Percentiles rank a stretch among this genome's conserved stretches.
phyloP scores from a whole-genome alignment of 768 basidiomycete species.

The Suillus variegatus region DNA sequence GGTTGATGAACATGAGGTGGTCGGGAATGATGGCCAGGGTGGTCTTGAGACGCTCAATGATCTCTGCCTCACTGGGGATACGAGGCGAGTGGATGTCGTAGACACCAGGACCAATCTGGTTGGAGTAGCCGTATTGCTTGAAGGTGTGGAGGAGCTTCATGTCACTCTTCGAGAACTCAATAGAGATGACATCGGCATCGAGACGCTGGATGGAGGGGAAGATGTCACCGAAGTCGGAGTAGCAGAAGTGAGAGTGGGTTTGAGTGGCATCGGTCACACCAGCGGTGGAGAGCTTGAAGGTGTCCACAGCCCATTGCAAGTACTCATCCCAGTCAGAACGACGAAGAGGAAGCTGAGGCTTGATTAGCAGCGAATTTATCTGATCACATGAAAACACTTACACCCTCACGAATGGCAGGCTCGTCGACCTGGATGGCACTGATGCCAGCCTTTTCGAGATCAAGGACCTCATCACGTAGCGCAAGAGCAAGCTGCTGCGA shows the following conservation, averaged over 20 bases:
- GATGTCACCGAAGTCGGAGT: slow-evolving; percentile 98
- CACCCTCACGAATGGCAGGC: slow-evolving; percentile 98
- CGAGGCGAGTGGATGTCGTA: slow-evolving; percentile 99
- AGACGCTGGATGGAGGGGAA: slow-evolving; percentile 96
- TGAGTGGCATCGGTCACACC: slow-evolving; percentile 94
- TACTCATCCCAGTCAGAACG: slow-evolving; percentile 95
- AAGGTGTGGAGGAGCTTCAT: slow-evolving; percentile 97
- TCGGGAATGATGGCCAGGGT: slow-evolving; percentile 83
- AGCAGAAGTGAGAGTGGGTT: slow-evolving; percentile 99
- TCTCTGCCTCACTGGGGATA: slow-evolving; percentile 91
- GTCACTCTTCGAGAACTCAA: slow-evolving; percentile 98
- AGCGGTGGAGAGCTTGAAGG: slow-evolving; percentile 96
- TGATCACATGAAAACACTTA: slow-evolving; percentile 39
- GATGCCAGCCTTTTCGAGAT: slow-evolving; percentile 96
- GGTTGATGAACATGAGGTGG: slow-evolving; percentile 89
- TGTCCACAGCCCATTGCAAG: slow-evolving; percentile 98
- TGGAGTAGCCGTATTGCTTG: slow-evolving; percentile 93
- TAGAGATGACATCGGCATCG: slow-evolving; percentile 98
- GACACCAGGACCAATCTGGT: slow-evolving; percentile 97
- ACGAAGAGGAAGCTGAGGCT: slow-evolving; percentile 84
- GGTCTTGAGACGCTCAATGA: slow-evolving; percentile 85
- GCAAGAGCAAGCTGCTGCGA: slow-evolving; percentile 98
- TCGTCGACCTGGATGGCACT: slow-evolving; percentile 99
- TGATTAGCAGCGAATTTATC: slow-evolving; percentile 11
- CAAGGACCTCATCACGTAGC: slow-evolving; percentile 96